These are phyloP conservation scores for Floccularia luteovirens DNA, from an alignment of 768 basidiomycete genomes.

Conservation along the genomic window DNA sequence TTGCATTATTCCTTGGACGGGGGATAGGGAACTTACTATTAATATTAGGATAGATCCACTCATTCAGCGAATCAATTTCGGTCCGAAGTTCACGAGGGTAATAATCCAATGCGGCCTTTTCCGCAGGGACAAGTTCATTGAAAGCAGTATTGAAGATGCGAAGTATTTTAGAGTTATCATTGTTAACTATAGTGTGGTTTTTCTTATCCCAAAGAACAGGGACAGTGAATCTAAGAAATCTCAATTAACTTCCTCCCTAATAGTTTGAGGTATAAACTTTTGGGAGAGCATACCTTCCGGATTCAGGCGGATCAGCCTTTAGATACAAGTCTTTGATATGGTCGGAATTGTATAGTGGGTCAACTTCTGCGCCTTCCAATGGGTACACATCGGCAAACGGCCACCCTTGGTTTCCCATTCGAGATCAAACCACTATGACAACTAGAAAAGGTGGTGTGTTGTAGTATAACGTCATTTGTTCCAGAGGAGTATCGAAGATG, in stretches of 20 bases:
- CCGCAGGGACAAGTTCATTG: slow-evolving; percentile 60
- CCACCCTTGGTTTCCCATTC: slow-evolving; percentile 82
- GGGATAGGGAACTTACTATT: too few species aligned
- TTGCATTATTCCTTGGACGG: too few species aligned
- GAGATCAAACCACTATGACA: slow-evolving; percentile 78
- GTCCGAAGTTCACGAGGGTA: slow-evolving; percentile 68
- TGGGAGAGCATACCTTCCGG: slow-evolving; percentile 48
- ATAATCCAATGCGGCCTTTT: slow-evolving; percentile 59
- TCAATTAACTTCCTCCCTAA: background rate
- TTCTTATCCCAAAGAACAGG: slow-evolving; percentile 95
- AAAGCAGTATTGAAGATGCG: slow-evolving; percentile 87
- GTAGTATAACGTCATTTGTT: background rate
- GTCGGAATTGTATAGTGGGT: slow-evolving; percentile 60
- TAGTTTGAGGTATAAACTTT: background rate
- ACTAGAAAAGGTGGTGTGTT: slow-evolving; percentile 33
- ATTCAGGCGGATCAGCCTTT: slow-evolving; percentile 63
- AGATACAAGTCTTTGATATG: slow-evolving; percentile 86
- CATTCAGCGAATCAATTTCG: slow-evolving; percentile 81
- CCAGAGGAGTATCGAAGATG: background rate
- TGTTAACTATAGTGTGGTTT: slow-evolving; percentile 82
- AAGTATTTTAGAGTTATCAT: slow-evolving; percentile 93
- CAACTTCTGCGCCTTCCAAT: slow-evolving; percentile 68
- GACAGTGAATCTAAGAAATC: slow-evolving; percentile 61
- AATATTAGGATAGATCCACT: slow-evolving; percentile 80
- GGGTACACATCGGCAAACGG: slow-evolving; percentile 66